phyloP scores from a whole-genome alignment of 225 moss, liverwort and hornwort species.

The Straminergon stramineum region DNA sequence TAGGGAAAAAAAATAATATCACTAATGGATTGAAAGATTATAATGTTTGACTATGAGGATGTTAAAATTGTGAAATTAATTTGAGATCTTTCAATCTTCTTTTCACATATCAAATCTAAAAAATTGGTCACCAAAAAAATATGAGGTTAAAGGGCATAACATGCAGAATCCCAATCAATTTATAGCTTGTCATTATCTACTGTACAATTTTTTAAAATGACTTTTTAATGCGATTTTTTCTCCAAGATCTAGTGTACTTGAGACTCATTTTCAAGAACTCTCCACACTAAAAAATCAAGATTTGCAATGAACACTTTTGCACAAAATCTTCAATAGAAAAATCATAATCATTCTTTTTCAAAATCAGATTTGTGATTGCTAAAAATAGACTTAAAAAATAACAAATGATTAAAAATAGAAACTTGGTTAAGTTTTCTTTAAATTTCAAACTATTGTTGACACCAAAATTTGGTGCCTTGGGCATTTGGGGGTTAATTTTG shows the following conservation, averaged over 20 bases:
- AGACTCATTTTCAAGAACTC: not conserved
- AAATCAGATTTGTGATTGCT: too few relatives aligned
- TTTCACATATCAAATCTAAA: not conserved
- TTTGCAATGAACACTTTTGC: too few relatives aligned
- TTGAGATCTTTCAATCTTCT: not conserved
- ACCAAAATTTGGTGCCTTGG: too few relatives aligned
- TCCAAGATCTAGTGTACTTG: not conserved
- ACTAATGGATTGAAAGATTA: not conserved
- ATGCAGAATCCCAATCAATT: not conserved
- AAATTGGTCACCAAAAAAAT: not conserved
- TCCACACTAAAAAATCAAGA: not conserved
- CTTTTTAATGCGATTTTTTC: not conserved
- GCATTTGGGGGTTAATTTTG: not conserved
- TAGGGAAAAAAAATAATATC: not conserved
- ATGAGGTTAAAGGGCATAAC: not conserved
- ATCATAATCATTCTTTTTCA: too few relatives aligned
- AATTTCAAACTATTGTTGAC: too few relatives aligned
- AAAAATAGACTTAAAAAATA: too few relatives aligned
- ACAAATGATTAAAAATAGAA: too few relatives aligned
- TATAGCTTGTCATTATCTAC: too few relatives aligned
- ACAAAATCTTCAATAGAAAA: too few relatives aligned
- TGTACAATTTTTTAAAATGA: not conserved
- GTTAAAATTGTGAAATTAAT: not conserved
- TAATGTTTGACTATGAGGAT: not conserved
- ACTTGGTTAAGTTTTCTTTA: too few relatives aligned